These are phyloP conservation scores for Colletotrichum theobromicola DNA, from an alignment of 2,329 filamentous ascomycete species.

Conservation along the genomic window DNA sequence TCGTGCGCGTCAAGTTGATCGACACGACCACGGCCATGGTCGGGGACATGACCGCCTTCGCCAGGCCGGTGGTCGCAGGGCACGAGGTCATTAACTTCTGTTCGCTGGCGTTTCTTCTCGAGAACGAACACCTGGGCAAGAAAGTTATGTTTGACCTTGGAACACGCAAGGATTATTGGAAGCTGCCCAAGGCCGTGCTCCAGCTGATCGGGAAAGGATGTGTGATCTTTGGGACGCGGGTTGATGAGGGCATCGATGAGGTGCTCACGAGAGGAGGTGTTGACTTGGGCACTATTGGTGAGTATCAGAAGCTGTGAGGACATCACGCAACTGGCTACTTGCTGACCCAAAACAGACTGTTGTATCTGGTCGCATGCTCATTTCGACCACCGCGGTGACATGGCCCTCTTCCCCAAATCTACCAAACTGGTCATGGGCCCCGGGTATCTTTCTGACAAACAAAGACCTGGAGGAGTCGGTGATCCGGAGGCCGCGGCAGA, in stretches of 20 bases:
- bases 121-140: slow-evolving; percentile 18
- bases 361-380: slow-evolving; percentile 34
- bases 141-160: slow-evolving; percentile 22
- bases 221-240: slow-evolving; percentile 11
- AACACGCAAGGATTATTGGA: slow-evolving; percentile 23
- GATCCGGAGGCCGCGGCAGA: slow-evolving; percentile 12
- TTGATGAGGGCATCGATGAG: slow-evolving; percentile 21
- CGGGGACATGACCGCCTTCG: slow-evolving; percentile 14
- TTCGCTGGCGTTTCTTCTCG: slow-evolving; percentile 21
- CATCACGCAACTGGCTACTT: fast-evolving
- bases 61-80: slow-evolving; percentile 17
- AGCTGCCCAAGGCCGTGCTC: background rate
- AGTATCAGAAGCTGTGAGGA: background rate
- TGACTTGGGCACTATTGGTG: slow-evolving; percentile 5
- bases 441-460: slow-evolving; percentile 14
- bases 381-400: slow-evolving; percentile 32
- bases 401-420: slow-evolving; percentile 26
- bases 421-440: slow-evolving; percentile 30
- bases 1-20: slow-evolving; percentile 21
- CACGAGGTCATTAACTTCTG: slow-evolving; percentile 24
- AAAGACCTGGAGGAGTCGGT: background rate
- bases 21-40: slow-evolving; percentile 22
- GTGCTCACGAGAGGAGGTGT: slow-evolving; percentile 16
- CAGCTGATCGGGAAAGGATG: slow-evolving; percentile 1
- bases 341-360: slow-evolving; percentile 15